Evolutionary conservation across 306 rosid species (phyloP).

Genomic region (Oemleria cerasiformis): DNA sequence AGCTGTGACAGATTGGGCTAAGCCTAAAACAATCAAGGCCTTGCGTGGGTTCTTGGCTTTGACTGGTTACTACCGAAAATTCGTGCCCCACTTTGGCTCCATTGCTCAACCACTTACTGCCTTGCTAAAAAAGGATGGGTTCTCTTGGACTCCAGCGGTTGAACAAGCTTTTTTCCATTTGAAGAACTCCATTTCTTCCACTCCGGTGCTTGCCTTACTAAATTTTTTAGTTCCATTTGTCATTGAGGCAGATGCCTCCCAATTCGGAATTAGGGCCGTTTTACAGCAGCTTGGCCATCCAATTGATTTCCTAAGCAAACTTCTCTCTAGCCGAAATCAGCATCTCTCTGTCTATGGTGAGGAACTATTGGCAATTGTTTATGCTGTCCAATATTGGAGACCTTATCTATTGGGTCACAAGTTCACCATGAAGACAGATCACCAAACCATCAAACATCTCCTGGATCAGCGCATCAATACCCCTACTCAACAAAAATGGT

Average conservation of each 20-base stretch:
- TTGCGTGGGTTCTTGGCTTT: accelerated
- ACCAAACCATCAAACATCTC: background rate
- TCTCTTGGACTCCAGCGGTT: accelerated
- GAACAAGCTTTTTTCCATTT: accelerated
- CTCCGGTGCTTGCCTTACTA: background rate
- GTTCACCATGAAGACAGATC: background rate
- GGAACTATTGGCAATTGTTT: background rate
- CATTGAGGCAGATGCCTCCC: background rate
- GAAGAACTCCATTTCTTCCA: background rate
- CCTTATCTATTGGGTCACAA: background rate
- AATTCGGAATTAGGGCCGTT: background rate
- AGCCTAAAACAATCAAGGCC: accelerated
- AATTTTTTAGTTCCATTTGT: background rate
- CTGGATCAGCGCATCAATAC: background rate
- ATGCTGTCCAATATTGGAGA: background rate
- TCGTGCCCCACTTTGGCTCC: background rate
- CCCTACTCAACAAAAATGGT: accelerated
- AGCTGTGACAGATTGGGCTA: background rate
- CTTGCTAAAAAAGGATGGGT: background rate
- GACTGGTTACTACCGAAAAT: too few relatives aligned
- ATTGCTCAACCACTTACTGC: accelerated
- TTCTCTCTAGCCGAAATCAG: accelerated
- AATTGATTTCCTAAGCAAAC: background rate
- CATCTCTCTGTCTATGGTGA: background rate
- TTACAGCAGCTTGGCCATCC: background rate